A percentile compares a stretch with the other conserved stretches of the same genome.
These are phyloP conservation scores for Colletotrichum sp. DNA, from an alignment of 2,329 filamentous ascomycete genomes.

Conservation along the genomic window DNA sequence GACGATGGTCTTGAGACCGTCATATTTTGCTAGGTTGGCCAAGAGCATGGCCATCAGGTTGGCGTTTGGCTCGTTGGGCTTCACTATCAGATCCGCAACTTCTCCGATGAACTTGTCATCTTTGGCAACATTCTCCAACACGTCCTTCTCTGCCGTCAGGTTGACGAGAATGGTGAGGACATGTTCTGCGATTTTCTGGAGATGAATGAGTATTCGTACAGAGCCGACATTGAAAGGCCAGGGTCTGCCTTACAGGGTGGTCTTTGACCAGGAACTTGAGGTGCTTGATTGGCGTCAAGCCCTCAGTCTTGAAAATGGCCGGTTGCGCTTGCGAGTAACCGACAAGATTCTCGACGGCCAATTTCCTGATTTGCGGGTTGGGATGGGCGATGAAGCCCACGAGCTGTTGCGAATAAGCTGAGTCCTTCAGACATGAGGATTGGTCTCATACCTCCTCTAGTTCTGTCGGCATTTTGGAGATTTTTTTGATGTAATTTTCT, in stretches of 20 bases:
- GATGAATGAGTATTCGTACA: not conserved
- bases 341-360: slow-evolving; percentile 86
- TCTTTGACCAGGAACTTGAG: slow-evolving; percentile 88
- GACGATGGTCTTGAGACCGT: slow-evolving; percentile 73
- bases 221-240: not conserved
- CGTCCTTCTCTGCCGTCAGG: slow-evolving; percentile 76
- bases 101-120: slow-evolving; percentile 84
- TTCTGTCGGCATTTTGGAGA: slow-evolving; percentile 71
- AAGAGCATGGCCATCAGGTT: slow-evolving; percentile 90
- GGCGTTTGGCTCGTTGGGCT: slow-evolving; percentile 78
- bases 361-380: slow-evolving; percentile 86
- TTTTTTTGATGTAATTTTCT: not conserved
- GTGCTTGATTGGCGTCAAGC: slow-evolving; percentile 81
- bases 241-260: slow-evolving; percentile 66
- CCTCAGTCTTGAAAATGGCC: slow-evolving; percentile 81
- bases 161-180: slow-evolving; percentile 91
- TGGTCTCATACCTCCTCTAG: slow-evolving; percentile 69
- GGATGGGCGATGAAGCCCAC: slow-evolving; percentile 93
- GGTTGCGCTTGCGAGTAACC: slow-evolving; percentile 79
- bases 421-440: not conserved
- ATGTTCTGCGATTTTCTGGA: slow-evolving; percentile 87
- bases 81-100: slow-evolving; percentile 76
- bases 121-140: slow-evolving; percentile 73
- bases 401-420: slow-evolving; percentile 60
- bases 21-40: slow-evolving; percentile 87